Base-by-base conservation (phyloP, 805 yeast species). In the Ogataea methanolica region DNA sequence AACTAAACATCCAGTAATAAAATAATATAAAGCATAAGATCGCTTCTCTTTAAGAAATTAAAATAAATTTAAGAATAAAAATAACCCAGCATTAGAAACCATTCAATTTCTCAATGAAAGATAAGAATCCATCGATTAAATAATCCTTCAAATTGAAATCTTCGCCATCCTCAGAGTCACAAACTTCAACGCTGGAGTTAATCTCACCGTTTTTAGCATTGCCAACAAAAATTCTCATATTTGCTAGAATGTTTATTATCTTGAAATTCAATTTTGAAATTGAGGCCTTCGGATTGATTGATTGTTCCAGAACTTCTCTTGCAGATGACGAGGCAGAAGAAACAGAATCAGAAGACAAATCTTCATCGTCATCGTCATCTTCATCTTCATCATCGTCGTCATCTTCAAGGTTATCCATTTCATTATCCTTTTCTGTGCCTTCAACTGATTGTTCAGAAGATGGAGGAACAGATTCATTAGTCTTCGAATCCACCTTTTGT, bases 181-280 rank as follows among this genome's bases (percentile, higher is more conserved):
- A 61, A 33, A 60, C 52, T 42, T 56, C 11, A 21, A 26, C 33
- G 12, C 9, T 44, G 9, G 31, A 26, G 31, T 44, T 31, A 29
- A 43, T 44, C 6, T 51, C 50, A 23, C 50, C 52, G 34, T 45
- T 50, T 26, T 46, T 44, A 16, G 53, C 37, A 39, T 57, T 57
- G 11, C 67, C 66, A 29, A 61, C 54, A 46, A 60, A 64, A n/a
- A 64, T 61, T 46, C 68, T 54, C 61, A 64, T 54, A 37, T 61
- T 57, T 19, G 60, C 65, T 29, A 61, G 44, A 8, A 63, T 57
- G 39, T 64, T 60, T 26, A 61, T 40, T 31, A 64, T 41, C 33
- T 60, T 60, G 52, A 56, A 56, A 42, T 58, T 60, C 26, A 60
- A 47, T 40, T 53, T 56, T 6, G 64, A 57, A 35, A 59, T 54